Base-by-base conservation (phyloP, 192 early-diverging fungal genomes). In the Entomortierella lignicola region DNA sequence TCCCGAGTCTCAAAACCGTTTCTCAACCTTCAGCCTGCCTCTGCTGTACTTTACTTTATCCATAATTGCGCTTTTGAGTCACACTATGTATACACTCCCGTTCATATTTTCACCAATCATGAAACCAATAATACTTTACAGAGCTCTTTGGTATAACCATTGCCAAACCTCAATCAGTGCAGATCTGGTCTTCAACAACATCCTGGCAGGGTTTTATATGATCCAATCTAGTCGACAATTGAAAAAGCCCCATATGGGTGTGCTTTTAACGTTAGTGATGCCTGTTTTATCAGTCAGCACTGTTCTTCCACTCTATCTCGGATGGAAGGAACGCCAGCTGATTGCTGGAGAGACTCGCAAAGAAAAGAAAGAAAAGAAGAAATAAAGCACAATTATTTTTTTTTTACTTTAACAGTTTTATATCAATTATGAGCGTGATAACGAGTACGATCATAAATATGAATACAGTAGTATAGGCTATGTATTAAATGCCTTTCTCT, bases 81-180 rank as follows among this genome's bases (percentile, higher is more conserved):
- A 79, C 37, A 11, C 32, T 31, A 66, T 70, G 50, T 79, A 79
- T 43, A 60, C 67, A 29, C 39, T 69, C 2, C 75, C 75, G 6
- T 79, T 79, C 34, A 20, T 66, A 18, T 26, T 79, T 39, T 70
- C 67, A n/a, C 75, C 75, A 3, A 79, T 79, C 42, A 79, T 79
- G 75, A 41, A 51, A 44, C 67, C 67, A 31, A 65, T 17, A 2
- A 41, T 59, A 1, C 48, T 79, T 1, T 79, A 70, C 67, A 50
- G 29, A 7, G 68, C 75, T 1, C 63, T 79, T 2, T 79, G 67
- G 67, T 64, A 47, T 51, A 79, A 79, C 52, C 75, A 79, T 27
- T 79, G 75, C 42, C 75, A 79, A 43, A 79, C 75, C 8, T 79
- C 75, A 1, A 79, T 79, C 58, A 79, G 75, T 31, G 75, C 75